Evolutionary conservation across 2,329 filamentous ascomycete species (phyloP).

Genomic region (Fusarium nematophilum): DNA sequence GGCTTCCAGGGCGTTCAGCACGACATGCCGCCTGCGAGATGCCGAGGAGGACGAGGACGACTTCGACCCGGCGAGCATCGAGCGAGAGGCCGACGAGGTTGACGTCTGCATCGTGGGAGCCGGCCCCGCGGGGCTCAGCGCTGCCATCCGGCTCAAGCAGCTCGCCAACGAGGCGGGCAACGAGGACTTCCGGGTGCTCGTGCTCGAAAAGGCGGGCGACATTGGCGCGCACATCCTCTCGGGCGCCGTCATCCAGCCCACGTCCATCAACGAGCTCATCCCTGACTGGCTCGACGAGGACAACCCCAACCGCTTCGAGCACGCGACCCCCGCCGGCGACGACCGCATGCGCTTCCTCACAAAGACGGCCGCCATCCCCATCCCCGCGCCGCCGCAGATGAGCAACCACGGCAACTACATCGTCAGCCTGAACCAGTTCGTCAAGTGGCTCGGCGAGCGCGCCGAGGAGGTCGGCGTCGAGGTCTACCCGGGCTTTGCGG

Average conservation of each 20-base stretch:
- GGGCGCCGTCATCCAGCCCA: conserved; percentile 93
- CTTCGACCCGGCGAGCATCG: conserved; percentile 76
- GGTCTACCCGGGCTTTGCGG: conserved; percentile 95
- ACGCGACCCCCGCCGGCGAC: conserved; percentile 82
- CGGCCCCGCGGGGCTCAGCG: conserved; percentile 92
- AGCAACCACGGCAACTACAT: conserved; percentile 98
- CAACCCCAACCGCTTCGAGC: conserved; percentile 88
- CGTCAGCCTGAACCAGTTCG: conserved; percentile 92
- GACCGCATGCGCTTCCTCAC: conserved; percentile 97
- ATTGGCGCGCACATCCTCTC: conserved; percentile 95
- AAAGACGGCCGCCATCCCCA: conserved; percentile 78
- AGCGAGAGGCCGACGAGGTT: conserved; percentile 92
- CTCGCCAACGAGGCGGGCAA: conserved; percentile 94
- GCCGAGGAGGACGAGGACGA: conserved; percentile 56
- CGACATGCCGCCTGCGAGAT: conserved; percentile 41
- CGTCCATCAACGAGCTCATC: conserved; percentile 87
- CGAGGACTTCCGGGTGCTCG: conserved; percentile 91
- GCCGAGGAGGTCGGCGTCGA: conserved; percentile 98
- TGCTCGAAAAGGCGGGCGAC: conserved; percentile 96
- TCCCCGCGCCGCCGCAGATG: conserved; percentile 96
- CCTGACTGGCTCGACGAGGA: conserved; percentile 93
- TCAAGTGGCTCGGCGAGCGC: conserved; percentile 94
- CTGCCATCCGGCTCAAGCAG: conserved; percentile 95
- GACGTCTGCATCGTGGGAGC: conserved; percentile 97
- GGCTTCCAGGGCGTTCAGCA: conserved; percentile 52